Base-by-base conservation (phyloP, 805 yeast species). In the Wickerhamiella azymoides region DNA sequence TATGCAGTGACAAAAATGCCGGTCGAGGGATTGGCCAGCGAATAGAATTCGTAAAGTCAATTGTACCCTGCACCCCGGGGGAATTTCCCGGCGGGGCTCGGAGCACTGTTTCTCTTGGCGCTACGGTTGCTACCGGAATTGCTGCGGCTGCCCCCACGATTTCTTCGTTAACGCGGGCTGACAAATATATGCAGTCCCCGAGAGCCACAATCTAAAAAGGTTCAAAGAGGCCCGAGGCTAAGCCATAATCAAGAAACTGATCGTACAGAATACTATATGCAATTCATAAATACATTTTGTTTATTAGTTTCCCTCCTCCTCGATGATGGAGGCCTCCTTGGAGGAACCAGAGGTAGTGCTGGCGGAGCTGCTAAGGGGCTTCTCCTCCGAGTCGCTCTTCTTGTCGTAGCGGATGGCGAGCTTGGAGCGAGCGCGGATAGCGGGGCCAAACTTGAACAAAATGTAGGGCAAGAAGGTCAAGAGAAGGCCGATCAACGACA, bases 401-500 rank as follows among this genome's bases (percentile, higher is more conserved):
- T 43, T 26, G 14, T 40, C 51, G 47, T 50, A 50, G 21, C 38
- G 44, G 36, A 49, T 58, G 27, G 66, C 66, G 30, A 51, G 56
- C 52, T 51, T 56, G 39, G 69, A 66, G 41, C 60, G 48, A 5
- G 60, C 60, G 39, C 70, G 58, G 44, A 67, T 56, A 19, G 50
- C 43, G 2, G 57, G 57, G 5, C 68, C 68, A 36, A 50, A 53
- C 40, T 46, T 43, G 52, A 47, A 53, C 26, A 53, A 46, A 35
- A 52, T 24, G 40, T 26, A 53, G 3, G 57, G 57, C 14, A 62
- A 37, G 14, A 36, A 9, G 10, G 56, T 52, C 16, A 52, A 38
- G n/a, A 40, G 10, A n/a, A 36, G 10, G 16, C 50, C 54, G 26
- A 52, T 47, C 37, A 80, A 74, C 7, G 56, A 80, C 53, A 0